These are phyloP conservation scores for Porodaedalea pini DNA, from an alignment of 1,284 basidiomycete genomes.

Conservation along the genomic window DNA sequence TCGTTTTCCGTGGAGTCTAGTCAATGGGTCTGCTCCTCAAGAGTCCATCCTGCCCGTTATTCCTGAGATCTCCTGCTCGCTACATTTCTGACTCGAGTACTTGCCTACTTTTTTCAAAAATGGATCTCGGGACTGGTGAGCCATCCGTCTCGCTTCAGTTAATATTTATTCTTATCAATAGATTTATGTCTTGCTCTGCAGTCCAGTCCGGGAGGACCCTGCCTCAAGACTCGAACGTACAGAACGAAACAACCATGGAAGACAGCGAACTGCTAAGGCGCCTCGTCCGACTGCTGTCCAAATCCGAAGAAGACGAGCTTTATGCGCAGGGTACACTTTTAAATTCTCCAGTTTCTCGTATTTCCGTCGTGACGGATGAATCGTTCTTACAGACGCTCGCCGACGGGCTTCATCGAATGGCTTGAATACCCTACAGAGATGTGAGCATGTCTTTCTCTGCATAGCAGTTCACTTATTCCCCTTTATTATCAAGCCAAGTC, in stretches of 20 bases:
- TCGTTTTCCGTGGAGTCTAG: background rate
- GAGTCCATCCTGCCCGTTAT: background rate
- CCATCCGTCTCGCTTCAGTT: background rate
- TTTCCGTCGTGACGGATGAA: background rate
- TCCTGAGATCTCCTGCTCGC: background rate
- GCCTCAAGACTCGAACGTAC: background rate
- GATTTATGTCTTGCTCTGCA: background rate
- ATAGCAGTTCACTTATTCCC: background rate
- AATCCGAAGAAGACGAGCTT: constrained; percentile 4
- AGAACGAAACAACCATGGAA: background rate
- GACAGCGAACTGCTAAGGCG: constrained; percentile 5
- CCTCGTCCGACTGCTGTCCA: background rate
- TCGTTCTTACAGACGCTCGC: background rate
- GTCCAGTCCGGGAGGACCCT: background rate
- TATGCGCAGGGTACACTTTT: constrained; percentile 4
- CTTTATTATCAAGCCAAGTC: constrained; percentile 4
- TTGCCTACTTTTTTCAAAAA: background rate
- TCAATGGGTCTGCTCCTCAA: background rate
- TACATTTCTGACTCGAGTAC: background rate
- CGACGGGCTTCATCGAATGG: background rate
- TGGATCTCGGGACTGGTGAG: background rate
- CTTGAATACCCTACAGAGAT: background rate
- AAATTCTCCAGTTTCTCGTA: background rate
- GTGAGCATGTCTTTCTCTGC: background rate
- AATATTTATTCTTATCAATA: background rate